A percentile compares a stretch with the other conserved stretches of the same genome.
Evolutionary conservation across 1,139 yeast genomes (phyloP).

Genomic region (Geotrichum klebahnii): DNA sequence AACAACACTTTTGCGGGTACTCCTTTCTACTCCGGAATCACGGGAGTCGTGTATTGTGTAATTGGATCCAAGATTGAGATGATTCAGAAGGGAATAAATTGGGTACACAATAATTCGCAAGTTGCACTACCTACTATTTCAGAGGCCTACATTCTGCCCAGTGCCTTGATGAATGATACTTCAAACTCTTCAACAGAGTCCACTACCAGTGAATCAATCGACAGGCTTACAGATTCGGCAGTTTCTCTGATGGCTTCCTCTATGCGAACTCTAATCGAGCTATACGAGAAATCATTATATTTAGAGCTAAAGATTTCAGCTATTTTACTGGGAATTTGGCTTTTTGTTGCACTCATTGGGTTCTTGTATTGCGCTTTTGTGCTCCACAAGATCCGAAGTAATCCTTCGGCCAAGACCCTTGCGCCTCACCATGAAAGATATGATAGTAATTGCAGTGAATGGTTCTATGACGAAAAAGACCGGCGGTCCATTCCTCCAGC

Average conservation of each 20-base stretch:
- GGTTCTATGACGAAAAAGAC: slow-evolving; percentile 10
- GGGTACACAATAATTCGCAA: slow-evolving; percentile 67
- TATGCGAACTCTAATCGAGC: slow-evolving; percentile 22
- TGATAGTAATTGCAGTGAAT: slow-evolving; percentile 13
- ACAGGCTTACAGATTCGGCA: slow-evolving; percentile 17
- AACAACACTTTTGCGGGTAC: slow-evolving; percentile 62
- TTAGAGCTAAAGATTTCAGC: slow-evolving; percentile 30
- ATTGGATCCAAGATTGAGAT: slow-evolving; percentile 65
- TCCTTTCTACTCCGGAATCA: slow-evolving; percentile 56
- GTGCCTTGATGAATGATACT: slow-evolving; percentile 9
- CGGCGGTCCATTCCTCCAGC: neutral
- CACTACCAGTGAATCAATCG: neutral
- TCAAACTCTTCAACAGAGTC: neutral
- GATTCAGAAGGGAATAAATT: slow-evolving; percentile 66
- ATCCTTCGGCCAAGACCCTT: neutral
- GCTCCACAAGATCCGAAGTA: slow-evolving; percentile 3
- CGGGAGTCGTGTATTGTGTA: slow-evolving; percentile 67
- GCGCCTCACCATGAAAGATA: neutral
- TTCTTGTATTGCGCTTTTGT: slow-evolving; percentile 25
- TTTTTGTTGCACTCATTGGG: slow-evolving; percentile 27
- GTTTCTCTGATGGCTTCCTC: slow-evolving; percentile 20
- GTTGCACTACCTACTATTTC: slow-evolving; percentile 50
- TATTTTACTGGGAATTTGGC: slow-evolving; percentile 28
- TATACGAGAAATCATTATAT: slow-evolving; percentile 25
- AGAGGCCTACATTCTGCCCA: slow-evolving; percentile 16